Conservation (phyloP, 192 early-diverging fungal species). For the Entophlyctis helioformis region DNA sequence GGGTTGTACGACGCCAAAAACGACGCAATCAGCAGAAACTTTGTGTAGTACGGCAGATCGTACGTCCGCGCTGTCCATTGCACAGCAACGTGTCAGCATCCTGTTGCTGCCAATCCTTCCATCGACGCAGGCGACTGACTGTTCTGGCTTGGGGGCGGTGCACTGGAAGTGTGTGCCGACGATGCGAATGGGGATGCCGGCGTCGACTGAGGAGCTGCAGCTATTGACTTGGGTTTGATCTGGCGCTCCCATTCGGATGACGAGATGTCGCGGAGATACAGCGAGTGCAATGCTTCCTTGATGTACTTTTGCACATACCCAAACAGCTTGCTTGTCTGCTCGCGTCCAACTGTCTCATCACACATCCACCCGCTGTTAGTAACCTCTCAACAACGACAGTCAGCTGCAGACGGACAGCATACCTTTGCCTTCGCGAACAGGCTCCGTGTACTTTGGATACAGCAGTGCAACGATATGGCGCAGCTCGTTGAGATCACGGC, state of each 20-base stretch:
- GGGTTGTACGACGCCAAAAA: conserved; percentile 95
- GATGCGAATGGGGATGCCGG: too few species aligned
- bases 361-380: too few species aligned
- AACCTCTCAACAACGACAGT: too few species aligned
- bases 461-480: conserved; percentile 68
- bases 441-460: conserved; percentile 80
- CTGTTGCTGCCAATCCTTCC: too few species aligned
- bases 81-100: too few species aligned
- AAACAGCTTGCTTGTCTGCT: conserved; percentile 65
- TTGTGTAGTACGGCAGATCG: conserved; percentile 73
- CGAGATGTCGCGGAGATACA: conserved; percentile 89
- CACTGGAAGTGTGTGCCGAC: too few species aligned
- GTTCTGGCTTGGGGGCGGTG: too few species aligned
- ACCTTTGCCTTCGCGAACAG: conserved; percentile 62
- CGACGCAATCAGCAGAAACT: conserved; percentile 77
- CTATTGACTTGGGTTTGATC: too few species aligned
- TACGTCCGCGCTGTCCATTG: too few species aligned
- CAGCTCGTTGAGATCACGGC: conserved; percentile 78
- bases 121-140: too few species aligned
- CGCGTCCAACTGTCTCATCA: conserved; percentile 42
- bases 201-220: too few species aligned
- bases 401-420: conserved; percentile 15
- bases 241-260: conserved; percentile 59
- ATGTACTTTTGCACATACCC: conserved; percentile 67
- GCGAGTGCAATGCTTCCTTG: conserved; percentile 65